phyloP scores from a whole-genome alignment of 805 yeast species.

The Candida sonorensis region DNA sequence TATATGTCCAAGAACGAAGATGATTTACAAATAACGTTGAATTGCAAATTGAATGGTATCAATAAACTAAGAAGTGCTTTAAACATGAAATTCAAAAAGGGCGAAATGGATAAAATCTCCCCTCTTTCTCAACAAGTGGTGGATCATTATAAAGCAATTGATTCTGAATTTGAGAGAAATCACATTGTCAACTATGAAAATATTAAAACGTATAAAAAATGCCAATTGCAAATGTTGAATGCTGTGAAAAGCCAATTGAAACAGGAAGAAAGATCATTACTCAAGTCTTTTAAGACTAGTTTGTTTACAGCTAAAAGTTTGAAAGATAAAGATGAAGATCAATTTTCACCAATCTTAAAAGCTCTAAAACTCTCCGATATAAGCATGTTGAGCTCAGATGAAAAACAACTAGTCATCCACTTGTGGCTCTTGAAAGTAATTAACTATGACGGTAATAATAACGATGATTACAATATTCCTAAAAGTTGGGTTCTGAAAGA shows the following conservation, averaged over 20 bases:
- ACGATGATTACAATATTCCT: not conserved
- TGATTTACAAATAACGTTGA: constrained; percentile 39
- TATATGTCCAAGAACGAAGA: constrained; percentile 40
- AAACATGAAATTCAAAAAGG: constrained; percentile 36
- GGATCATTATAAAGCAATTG: too few relatives aligned
- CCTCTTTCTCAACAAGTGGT: too few relatives aligned
- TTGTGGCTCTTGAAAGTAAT: constrained; percentile 16
- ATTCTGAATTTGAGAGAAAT: not conserved
- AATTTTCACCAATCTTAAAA: constrained; percentile 7
- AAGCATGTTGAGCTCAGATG: constrained; percentile 11
- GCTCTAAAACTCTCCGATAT: too few relatives aligned
- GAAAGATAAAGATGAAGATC: constrained; percentile 12
- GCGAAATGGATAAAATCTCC: constrained; percentile 11
- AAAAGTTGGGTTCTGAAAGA: constrained; percentile 13
- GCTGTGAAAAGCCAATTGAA: constrained; percentile 35
- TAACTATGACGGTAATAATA: constrained; percentile 2
- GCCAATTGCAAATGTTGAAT: constrained; percentile 34
- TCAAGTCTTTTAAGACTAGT: constrained; percentile 24
- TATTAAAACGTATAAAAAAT: constrained; percentile 30
- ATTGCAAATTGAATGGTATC: constrained; percentile 57
- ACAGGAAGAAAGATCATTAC: constrained; percentile 33
- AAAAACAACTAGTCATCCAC: constrained; percentile 16
- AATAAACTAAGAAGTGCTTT: constrained; percentile 49
- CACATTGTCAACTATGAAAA: constrained; percentile 12
- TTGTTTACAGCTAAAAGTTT: constrained; percentile 22